Base-by-base conservation (phyloP, 768 basidiomycete species). In the Termitomyces sp. region DNA sequence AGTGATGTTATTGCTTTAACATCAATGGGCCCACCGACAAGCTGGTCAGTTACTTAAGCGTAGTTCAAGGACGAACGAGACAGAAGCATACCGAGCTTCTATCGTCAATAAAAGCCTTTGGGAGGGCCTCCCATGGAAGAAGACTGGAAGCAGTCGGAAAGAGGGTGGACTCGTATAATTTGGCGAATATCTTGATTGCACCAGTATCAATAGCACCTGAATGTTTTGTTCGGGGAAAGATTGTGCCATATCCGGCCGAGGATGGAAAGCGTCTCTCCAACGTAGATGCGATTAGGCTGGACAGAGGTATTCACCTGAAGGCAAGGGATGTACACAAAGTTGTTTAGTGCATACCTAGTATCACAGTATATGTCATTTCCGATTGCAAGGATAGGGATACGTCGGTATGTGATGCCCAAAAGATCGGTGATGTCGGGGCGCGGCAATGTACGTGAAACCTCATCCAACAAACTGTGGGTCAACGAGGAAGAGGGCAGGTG, bases 291-390 rank as follows among this genome's bases (percentile, higher is more conserved):
- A 85, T 83, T 61, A 85, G 70, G 55, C 75, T 79, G 53, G 22
- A 36, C n/a, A 22, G n/a, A 38, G 13, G 28, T 9, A 26, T 12
- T 28, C 18, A 9, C 48, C 6, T 50, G 46, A 10, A 43, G 32
- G 54, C 1, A 18, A 45, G 47, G 47, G 46, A 28, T 26, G 33
- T 32, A 20, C 30, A 53, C n/a, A 14, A 24, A 35, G 13, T 20
- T 5, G n/a, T 3, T 45, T 22, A 20, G 20, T 56, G 4, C 26
- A 26, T 26, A 70, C 76, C 72, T 77, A 12, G 80, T 83, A 66
- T 85, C 83, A 64, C 80, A 82, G 67, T 83, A 85, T 3, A 85
- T 72, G 63, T 85, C 83, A 62, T 79, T 81, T 14, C 83, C 84
- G 45, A 86, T 81, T 9, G 83, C 80, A 8, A 84, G 74, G 24